Evolutionary conservation across 2,329 filamentous ascomycete species (phyloP).

Genomic region (Colletotrichum eleusines): DNA sequence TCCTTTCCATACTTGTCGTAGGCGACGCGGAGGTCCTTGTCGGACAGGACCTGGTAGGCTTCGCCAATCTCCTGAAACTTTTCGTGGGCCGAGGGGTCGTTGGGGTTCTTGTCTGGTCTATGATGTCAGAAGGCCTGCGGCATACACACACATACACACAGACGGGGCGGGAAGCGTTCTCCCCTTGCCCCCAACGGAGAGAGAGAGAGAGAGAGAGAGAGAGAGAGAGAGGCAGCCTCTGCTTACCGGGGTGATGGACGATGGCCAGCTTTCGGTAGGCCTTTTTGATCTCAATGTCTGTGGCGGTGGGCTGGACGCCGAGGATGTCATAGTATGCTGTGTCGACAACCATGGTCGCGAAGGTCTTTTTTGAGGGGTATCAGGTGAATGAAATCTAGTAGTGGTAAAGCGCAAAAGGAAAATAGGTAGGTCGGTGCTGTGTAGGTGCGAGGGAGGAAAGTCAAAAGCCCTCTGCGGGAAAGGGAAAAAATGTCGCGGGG

Average conservation of each 20-base stretch:
- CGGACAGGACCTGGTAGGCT: slow-evolving; percentile 84
- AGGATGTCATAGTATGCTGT: slow-evolving; percentile 90
- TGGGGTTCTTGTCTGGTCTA: slow-evolving; percentile 92
- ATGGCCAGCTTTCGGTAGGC: slow-evolving; percentile 96
- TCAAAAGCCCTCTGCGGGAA: not conserved
- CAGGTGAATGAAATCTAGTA: slow-evolving; percentile 1
- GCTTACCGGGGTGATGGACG: slow-evolving; percentile 85
- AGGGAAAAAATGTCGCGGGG: slow-evolving; percentile 1
- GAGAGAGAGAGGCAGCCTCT: no score
- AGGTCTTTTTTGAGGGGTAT: slow-evolving; percentile 19
- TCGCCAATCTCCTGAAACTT: slow-evolving; percentile 91
- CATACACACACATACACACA: no score
- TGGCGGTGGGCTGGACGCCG: slow-evolving; percentile 85
- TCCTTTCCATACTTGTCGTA: slow-evolving; percentile 99
- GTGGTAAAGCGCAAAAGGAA: not conserved
- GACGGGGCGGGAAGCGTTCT: not conserved
- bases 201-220: no score
- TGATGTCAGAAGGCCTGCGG: slow-evolving; percentile 17
- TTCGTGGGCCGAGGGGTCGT: slow-evolving; percentile 91
- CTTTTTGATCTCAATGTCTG: slow-evolving; percentile 95
- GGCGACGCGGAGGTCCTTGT: slow-evolving; percentile 85
- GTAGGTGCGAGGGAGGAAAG: not conserved
- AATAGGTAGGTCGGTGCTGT: not conserved
- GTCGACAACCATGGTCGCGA: slow-evolving; percentile 81
- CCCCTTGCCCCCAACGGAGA: no score